Evolutionary conservation across 2,329 filamentous ascomycete genomes (phyloP).

Genomic region (Neonectria ditissima): DNA sequence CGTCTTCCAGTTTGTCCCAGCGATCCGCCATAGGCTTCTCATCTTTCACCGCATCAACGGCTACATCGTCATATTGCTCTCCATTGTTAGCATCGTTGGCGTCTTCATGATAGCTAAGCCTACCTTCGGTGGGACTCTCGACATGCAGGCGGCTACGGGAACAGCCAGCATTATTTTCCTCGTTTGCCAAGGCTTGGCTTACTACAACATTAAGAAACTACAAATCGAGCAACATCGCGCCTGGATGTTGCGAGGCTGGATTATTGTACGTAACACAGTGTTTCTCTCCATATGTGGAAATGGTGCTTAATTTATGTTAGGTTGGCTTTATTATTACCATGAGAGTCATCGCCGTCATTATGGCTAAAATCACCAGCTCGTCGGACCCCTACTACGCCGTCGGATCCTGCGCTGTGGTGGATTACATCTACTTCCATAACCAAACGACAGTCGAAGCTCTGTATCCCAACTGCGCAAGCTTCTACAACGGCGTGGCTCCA

Average conservation of each 20-base stretch:
- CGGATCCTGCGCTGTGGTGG: conserved; percentile 62
- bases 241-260: conserved; percentile 71
- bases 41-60: conserved; percentile 71
- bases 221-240: conserved; percentile 73
- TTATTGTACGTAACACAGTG: conserved; percentile 53
- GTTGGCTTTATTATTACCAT: conserved; percentile 64
- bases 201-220: conserved; percentile 67
- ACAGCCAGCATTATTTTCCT: conserved; percentile 59
- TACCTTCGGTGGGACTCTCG: conserved; percentile 66
- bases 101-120: conserved; percentile 65
- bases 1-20: conserved; percentile 62
- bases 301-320: conserved; percentile 42
- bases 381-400: conserved; percentile 43
- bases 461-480: conserved; percentile 60
- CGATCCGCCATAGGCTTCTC: conserved; percentile 59
- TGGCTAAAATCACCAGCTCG: conserved; percentile 53
- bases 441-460: conserved; percentile 43
- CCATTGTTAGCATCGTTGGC: conserved; percentile 58
- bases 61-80: conserved; percentile 64
- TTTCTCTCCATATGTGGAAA: not conserved
- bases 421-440: conserved; percentile 50
- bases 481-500: conserved; percentile 45
- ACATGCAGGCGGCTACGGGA: conserved; percentile 60
- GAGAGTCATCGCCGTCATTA: conserved; percentile 60
- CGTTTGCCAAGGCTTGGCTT: conserved; percentile 58